Evolutionary conservation across 148 eudicot species (phyloP).

Genomic region (Fagopyrum homotropicum): DNA sequence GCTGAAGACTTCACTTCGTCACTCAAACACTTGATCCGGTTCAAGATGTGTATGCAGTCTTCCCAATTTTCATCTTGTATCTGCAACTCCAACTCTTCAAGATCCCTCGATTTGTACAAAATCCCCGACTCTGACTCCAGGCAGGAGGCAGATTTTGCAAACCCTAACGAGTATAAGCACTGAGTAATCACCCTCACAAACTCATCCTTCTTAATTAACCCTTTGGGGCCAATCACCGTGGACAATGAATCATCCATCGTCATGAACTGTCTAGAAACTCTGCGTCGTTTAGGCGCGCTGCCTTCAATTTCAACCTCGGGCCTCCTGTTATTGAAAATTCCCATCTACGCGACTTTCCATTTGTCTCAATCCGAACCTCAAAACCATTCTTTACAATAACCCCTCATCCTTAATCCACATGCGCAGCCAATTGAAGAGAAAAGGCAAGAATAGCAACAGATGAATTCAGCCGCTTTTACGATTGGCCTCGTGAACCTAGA

Average conservation of each 20-base stretch:
- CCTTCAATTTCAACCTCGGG: slow-evolving; percentile 10
- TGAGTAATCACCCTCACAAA: slow-evolving; percentile 72
- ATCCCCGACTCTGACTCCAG: slow-evolving; percentile 75
- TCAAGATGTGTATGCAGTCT: slow-evolving; percentile 40
- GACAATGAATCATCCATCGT: slow-evolving; percentile 37
- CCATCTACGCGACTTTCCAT: slow-evolving; percentile 30
- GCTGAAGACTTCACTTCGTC: slow-evolving; percentile 63
- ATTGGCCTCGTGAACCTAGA: slow-evolving; percentile 5
- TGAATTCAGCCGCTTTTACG: background rate
- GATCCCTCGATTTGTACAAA: slow-evolving; percentile 41
- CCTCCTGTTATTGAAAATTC: slow-evolving; percentile 20
- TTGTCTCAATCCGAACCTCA: background rate
- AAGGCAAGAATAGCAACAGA: background rate
- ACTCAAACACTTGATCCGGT: slow-evolving; percentile 36
- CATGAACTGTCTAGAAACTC: slow-evolving; percentile 20
- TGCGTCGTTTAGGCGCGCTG: slow-evolving; percentile 25
- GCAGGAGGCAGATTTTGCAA: slow-evolving; percentile 54
- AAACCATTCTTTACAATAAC: background rate
- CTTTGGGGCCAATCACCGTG: slow-evolving; percentile 40
- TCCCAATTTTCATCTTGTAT: slow-evolving; percentile 59
- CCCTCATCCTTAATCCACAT: background rate
- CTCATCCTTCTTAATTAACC: slow-evolving; percentile 62
- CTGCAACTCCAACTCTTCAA: slow-evolving; percentile 44
- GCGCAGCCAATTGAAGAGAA: background rate
- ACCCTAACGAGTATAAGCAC: slow-evolving; percentile 63